A percentile compares a stretch with the other conserved stretches of the same genome.
phyloP scores from a whole-genome alignment of 1,284 basidiomycete genomes.

The Cutaneotrichosporon mucoides region DNA sequence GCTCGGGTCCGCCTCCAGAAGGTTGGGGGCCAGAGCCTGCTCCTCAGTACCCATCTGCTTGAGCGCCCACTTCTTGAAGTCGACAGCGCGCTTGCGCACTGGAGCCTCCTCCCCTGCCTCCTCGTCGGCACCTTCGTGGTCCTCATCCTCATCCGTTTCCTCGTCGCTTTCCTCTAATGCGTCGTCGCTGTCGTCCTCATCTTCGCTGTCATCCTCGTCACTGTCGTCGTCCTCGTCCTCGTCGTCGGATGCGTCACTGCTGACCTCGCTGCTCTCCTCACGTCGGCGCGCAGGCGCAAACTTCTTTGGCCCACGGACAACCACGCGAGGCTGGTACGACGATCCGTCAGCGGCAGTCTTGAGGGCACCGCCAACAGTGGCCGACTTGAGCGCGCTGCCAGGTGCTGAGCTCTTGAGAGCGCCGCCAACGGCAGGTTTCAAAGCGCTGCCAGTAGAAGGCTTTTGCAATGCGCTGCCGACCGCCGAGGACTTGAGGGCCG shows the following conservation, averaged over 20 bases:
- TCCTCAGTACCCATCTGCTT: constrained; percentile 54
- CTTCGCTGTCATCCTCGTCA: constrained; percentile 19
- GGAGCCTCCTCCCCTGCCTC: constrained; percentile 17
- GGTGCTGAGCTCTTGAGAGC: not conserved
- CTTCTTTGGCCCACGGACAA: constrained; percentile 24
- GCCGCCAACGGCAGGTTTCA: constrained; percentile 1
- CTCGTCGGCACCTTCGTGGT: constrained; percentile 16
- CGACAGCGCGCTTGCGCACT: constrained; percentile 47
- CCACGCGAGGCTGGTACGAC: constrained; percentile 31
- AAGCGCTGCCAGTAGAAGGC: not conserved
- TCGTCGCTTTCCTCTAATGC: not conserved
- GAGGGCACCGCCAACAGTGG: constrained; percentile 2
- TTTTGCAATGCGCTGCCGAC: constrained; percentile 6
- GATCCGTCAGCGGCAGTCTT: constrained; percentile 21
- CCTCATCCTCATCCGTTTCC: constrained; percentile 13
- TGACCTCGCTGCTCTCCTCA: constrained; percentile 17
- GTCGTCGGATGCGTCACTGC: not conserved
- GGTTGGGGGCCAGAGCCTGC: constrained; percentile 6
- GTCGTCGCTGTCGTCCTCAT: constrained; percentile 12
- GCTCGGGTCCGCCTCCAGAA: constrained; percentile 20
- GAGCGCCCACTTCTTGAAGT: constrained; percentile 82
- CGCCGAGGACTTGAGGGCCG: constrained; percentile 2
- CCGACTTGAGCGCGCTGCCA: constrained; percentile 7
- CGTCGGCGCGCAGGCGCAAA: constrained; percentile 19
- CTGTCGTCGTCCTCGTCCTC: too few species aligned